Conservation (phyloP, 139 green algal species). For the Astrephomene gubernaculifera region DNA sequence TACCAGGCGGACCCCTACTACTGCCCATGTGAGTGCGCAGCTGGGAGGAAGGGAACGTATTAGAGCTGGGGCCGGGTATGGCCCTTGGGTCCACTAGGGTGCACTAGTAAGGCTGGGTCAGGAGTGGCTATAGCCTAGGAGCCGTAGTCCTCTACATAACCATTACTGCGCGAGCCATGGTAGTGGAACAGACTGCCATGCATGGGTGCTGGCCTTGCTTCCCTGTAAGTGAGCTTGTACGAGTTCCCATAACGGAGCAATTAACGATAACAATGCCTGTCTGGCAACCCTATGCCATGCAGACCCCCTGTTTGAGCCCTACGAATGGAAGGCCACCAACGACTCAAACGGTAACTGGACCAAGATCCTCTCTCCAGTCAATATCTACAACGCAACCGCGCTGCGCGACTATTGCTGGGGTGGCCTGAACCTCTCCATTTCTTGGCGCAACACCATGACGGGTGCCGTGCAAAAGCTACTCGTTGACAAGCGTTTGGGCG, state of each 20-base stretch:
- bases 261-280: too few relatives aligned
- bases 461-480: conserved; percentile 41
- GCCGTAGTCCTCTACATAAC: too few relatives aligned
- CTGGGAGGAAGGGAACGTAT: not conserved
- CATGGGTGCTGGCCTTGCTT: too few relatives aligned
- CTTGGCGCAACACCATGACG: conserved; percentile 34
- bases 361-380: not conserved
- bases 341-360: conserved; percentile 17
- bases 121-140: too few relatives aligned
- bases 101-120: too few relatives aligned
- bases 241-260: too few relatives aligned
- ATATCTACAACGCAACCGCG: not conserved
- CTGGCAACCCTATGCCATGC: too few relatives aligned
- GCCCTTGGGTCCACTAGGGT: too few relatives aligned
- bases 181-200: too few relatives aligned
- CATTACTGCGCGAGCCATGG: too few relatives aligned
- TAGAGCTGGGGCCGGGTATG: too few relatives aligned
- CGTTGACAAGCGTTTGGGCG: conserved; percentile 58
- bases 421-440: conserved; percentile 12
- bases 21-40: conserved; percentile 18
- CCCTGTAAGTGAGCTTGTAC: too few relatives aligned
- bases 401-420: conserved; percentile 14
- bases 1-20: conserved; percentile 4
- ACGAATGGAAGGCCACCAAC: conserved; percentile 20
- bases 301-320: not conserved